A percentile compares a stretch with the other conserved stretches of the same genome.
Conservation (phyloP, 2,329 filamentous ascomycete genomes). For the Cladophialophora bantiana region DNA sequence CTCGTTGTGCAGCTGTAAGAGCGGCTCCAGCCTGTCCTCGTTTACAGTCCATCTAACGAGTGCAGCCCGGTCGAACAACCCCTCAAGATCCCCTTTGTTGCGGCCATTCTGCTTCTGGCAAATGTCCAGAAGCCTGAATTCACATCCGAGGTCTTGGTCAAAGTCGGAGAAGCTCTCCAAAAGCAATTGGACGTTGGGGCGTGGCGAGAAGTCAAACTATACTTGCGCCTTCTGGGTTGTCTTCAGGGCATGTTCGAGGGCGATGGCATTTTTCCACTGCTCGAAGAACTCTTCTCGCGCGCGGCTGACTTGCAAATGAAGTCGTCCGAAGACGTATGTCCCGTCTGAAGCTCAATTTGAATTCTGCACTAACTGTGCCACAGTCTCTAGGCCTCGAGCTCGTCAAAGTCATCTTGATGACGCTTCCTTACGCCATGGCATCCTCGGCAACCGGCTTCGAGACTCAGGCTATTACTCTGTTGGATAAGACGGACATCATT, state of each 20-base stretch:
- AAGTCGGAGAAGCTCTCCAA: constrained; percentile 68
- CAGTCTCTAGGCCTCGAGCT: constrained; percentile 76
- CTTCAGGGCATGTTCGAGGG: constrained; percentile 80
- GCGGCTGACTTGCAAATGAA: constrained; percentile 94
- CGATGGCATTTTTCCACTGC: constrained; percentile 81
- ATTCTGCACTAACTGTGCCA: constrained; percentile 37
- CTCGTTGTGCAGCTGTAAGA: constrained; percentile 75
- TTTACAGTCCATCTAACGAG: constrained; percentile 17
- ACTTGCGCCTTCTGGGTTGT: constrained; percentile 87
- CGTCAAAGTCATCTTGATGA: constrained; percentile 94
- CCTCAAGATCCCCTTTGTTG: constrained; percentile 95
- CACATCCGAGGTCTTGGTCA: constrained; percentile 71
- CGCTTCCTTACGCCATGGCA: constrained; percentile 87
- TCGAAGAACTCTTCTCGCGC: constrained; percentile 88
- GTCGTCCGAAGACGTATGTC: constrained; percentile 85
- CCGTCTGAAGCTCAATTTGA: background rate
- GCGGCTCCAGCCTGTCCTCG: background rate
- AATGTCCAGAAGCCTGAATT: constrained; percentile 81
- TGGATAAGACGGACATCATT: constrained; percentile 95
- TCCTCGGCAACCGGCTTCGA: constrained; percentile 68
- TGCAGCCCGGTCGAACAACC: constrained; percentile 80
- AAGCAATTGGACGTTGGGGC: constrained; percentile 72
- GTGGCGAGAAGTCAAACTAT: constrained; percentile 91
- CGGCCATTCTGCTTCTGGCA: constrained; percentile 78
- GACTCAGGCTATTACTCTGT: constrained; percentile 75